Base-by-base conservation (phyloP, 2,329 filamentous ascomycete genomes). In the Calycina herbarum region DNA sequence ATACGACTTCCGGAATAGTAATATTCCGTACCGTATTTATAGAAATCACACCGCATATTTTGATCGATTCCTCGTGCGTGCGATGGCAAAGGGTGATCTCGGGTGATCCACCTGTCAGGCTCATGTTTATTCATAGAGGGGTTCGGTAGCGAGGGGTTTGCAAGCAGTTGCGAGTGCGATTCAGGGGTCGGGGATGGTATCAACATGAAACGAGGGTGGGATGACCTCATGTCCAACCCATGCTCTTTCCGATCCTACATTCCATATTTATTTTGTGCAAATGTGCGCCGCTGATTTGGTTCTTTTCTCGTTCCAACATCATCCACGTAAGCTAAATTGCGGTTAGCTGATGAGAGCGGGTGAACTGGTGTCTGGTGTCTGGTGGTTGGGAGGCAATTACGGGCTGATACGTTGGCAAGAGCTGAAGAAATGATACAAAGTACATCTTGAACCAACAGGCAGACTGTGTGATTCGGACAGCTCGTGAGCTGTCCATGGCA, bases 161-260 rank as follows among this genome's bases (percentile, higher is more conserved):
- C 17, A 6, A n/a, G 17, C 7, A n/a, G 42, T n/a, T 17, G 17
- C 42, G n/a, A 45, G 42, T n/a, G 17, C 17, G 15, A 45, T n/a
- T 45, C 42, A 45, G 42, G 42, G 42, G 42, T 20, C 7, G 8
- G 15, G 42, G 17, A 45, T 33, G 8, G 42, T 45, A 6, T 45
- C 42, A 45, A 45, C 42, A 45, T 45, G 42, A 45, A 45, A 45
- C 42, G 42, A 45, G 42, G 42, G 42, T 45, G 42, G 42, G 42
- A 45, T 45, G 42, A n/a, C 17, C 42, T 20, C 31, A 33, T 33
- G 31, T 8, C 31, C 31, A 33, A 6, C 31, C 31, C 31, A 33
- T 33, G 31, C 35, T 15, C 35, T 38, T 38, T 8, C 3, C 35
- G 13, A 38, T 38, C 45, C 45, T 24, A 20, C 7, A 51, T 51